Base-by-base conservation (phyloP, 2,329 filamentous ascomycete genomes). In the Sclerotinia minor region DNA sequence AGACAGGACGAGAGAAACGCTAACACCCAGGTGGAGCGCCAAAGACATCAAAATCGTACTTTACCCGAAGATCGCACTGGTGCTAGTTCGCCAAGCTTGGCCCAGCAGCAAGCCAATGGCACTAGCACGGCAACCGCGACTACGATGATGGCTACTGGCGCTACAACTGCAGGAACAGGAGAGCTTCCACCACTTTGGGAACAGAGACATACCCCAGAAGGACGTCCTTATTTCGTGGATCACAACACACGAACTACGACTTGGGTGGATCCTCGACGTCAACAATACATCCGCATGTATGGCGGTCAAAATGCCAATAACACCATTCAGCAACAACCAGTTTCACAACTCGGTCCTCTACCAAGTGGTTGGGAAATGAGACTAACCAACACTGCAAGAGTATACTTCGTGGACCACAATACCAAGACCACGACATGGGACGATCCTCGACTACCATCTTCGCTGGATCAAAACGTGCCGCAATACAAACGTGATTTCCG, bases 361-460 rank as follows among this genome's bases (percentile, higher is more conserved):
- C 95, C 95, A 3, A 98, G 95, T 76, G 95, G 95, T 3, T 99
- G 95, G 95, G 95, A 99, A 83, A 99, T 99, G 95, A 92, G 95
- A 69, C 88, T 99, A 64, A 99, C 95, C 65, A 98, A 99, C 79
- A 99, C 95, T 19, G 95, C 95, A 38, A 87, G 95, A 69, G 95
- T 99, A 21, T 99, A 99, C 81, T 99, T 99, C 79, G 95, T 99
- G 55, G 95, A 99, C 76, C 95, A 99, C 82, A 99, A 99, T 81
- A 99, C 95, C 55, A 99, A 99, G 84, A 99, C 95, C 0, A 99
- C 95, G 4, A 99, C 95, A 0, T 99, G 95, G 95, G 95, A 99
- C 77, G 95, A 99, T 76, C 95, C 95, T 47, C 88, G 95, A 76
- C 82, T 99, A 73, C 95, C 95, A 32, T 98, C 94, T 3, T 98